A percentile compares a stretch with the other conserved stretches of the same genome.
Evolutionary conservation across 768 basidiomycete species (phyloP).

Genomic region (Tulasnella sp.): DNA sequence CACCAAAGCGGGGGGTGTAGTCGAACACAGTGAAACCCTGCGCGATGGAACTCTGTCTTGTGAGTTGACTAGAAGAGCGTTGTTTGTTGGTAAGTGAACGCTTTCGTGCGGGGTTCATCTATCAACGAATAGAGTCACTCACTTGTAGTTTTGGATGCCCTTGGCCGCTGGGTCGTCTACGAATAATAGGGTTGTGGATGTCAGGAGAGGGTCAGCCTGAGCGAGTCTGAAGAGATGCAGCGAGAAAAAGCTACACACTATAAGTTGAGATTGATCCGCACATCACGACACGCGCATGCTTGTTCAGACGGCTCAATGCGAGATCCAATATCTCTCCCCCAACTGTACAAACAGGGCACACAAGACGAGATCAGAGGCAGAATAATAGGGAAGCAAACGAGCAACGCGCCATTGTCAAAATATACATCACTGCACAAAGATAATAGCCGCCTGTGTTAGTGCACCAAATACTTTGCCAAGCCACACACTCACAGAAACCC

Average conservation of each 20-base stretch:
- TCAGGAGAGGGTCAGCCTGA: neutral
- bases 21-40: conserved; percentile 87
- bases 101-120: conserved; percentile 16
- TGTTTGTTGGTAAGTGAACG: conserved; percentile 34
- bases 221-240: neutral
- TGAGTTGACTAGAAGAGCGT: conserved; percentile 36
- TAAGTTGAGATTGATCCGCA: conserved; percentile 87
- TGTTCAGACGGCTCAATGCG: conserved; percentile 59
- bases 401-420: conserved; percentile 60
- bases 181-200: neutral
- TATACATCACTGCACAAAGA: conserved; percentile 42
- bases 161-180: conserved; percentile 43
- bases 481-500: conserved; percentile 40
- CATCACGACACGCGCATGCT: conserved; percentile 62
- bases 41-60: conserved; percentile 65
- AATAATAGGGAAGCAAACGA: neutral
- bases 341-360: conserved; percentile 19
- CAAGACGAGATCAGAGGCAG: neutral
- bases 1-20: conserved; percentile 49
- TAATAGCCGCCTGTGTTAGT: neutral
- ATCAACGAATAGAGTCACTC: neutral
- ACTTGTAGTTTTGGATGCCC: conserved; percentile 52
- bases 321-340: conserved; percentile 72
- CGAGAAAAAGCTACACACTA: conserved; percentile 36
- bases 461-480: neutral